A percentile compares a stretch with the other conserved stretches of the same genome.
phyloP scores from a whole-genome alignment of 2,329 filamentous ascomycete species.

The Hypoxylon rubiginosum region DNA sequence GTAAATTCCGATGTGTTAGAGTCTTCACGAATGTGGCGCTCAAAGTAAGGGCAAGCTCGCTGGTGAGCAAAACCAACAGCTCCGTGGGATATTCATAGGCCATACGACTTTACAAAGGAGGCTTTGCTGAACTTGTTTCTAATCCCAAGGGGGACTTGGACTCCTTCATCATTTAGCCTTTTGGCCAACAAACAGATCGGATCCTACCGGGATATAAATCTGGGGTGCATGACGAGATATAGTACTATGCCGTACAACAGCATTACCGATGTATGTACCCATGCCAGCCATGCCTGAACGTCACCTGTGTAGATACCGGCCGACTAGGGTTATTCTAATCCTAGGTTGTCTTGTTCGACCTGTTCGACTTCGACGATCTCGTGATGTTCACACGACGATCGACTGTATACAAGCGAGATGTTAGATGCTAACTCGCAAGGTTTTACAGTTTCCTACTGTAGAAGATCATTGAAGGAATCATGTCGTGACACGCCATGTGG shows the following conservation, averaged over 20 bases:
- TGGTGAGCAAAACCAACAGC: not conserved
- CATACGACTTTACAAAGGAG: not conserved
- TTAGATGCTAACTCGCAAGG: not conserved
- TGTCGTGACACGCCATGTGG: constrained; percentile 32
- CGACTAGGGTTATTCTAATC: not conserved
- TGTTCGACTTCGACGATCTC: not conserved
- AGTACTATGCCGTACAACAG: constrained; percentile 2
- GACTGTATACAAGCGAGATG: not conserved
- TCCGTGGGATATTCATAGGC: not conserved
- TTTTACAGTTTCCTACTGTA: not conserved
- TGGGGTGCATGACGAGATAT: constrained; percentile 33
- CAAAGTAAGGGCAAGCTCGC: not conserved
- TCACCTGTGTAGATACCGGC: constrained; percentile 8
- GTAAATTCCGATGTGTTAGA: not conserved
- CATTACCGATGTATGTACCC: not conserved
- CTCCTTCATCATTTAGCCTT: constrained; percentile 18
- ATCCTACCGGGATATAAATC: constrained; percentile 31
- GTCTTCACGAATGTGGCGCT: not conserved
- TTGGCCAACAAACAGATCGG: constrained; percentile 14
- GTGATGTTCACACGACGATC: not conserved
- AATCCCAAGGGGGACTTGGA: constrained; percentile 6
- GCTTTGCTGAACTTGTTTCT: constrained; percentile 3
- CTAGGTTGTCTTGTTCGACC: constrained; percentile 6
- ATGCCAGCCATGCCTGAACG: constrained; percentile 7
- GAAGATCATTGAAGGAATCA: constrained; percentile 24